These are phyloP conservation scores for Gaultheria prostrata DNA, from an alignment of 148 eudicot species.

Conservation along the genomic window DNA sequence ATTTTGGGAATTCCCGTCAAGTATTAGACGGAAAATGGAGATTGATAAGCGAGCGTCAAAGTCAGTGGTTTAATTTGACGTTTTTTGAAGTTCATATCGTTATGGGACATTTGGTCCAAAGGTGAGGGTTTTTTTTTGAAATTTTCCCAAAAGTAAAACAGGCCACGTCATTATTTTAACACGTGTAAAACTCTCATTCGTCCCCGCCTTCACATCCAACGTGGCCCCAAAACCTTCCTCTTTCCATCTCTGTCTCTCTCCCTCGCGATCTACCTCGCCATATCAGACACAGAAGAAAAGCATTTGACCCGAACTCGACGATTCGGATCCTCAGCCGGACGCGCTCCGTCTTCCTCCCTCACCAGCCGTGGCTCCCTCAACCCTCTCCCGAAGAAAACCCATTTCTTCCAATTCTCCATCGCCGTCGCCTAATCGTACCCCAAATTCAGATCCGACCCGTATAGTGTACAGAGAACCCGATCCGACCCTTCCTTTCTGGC, in stretches of 20 bases:
- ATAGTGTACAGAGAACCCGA: conserved; percentile 49
- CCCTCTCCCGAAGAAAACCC: conserved; percentile 55
- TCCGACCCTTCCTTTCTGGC: conserved; percentile 63
- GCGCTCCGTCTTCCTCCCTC: conserved; percentile 11
- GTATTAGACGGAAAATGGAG: no score
- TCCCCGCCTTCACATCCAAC: background rate
- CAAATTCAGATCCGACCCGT: conserved; percentile 33
- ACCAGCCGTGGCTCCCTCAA: conserved; percentile 73
- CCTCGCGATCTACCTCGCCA: background rate
- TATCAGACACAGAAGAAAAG: background rate
- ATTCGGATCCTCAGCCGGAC: conserved; percentile 14
- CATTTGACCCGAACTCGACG: background rate
- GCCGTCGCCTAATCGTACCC: conserved; percentile 22
- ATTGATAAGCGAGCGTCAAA: no score
- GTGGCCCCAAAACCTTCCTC: background rate
- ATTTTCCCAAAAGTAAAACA: background rate
- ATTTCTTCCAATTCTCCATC: conserved; percentile 25
- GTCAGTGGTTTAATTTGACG: no score
- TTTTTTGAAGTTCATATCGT: no score
- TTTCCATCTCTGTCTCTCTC: background rate
- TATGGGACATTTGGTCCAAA: no score
- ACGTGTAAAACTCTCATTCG: background rate
- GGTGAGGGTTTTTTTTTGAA: no score
- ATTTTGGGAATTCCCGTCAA: no score
- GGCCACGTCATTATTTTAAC: background rate